These are phyloP conservation scores for Solanum medicagineum DNA, from an alignment of 257 asterid genomes.

Conservation along the genomic window DNA sequence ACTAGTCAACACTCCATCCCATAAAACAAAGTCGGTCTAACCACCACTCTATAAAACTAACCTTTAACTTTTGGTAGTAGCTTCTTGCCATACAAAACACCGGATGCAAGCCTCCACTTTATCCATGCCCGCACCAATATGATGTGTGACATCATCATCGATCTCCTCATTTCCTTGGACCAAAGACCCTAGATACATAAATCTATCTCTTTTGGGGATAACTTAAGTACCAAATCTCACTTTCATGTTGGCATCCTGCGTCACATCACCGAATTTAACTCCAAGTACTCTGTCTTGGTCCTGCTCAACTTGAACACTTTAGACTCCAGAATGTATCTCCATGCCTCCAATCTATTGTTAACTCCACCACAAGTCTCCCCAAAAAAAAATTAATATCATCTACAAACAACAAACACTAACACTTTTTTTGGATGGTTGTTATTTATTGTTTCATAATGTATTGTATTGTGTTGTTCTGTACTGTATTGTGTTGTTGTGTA, in stretches of 20 bases:
- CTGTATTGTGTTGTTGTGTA: too few relatives aligned
- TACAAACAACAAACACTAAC: neutral
- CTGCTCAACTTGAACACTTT: neutral
- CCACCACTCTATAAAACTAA: neutral
- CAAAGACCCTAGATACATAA: neutral
- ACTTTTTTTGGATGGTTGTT: too few relatives aligned
- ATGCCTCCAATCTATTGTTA: neutral
- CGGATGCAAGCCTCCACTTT: neutral
- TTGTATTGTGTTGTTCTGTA: too few relatives aligned
- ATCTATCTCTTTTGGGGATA: neutral
- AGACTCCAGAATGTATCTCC: neutral
- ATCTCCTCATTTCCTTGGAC: neutral
- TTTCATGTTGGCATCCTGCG: neutral
- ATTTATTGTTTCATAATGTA: too few relatives aligned
- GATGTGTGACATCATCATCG: neutral
- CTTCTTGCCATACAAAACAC: neutral
- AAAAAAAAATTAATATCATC: neutral
- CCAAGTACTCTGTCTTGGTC: neutral
- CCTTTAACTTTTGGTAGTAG: neutral
- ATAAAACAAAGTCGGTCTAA: neutral
- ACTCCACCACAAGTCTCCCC: neutral
- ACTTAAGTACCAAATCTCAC: neutral
- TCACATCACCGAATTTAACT: neutral
- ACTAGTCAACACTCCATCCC: neutral
- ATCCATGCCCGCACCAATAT: neutral